Evolutionary conservation across 192 early-diverging fungal species (phyloP).

Genomic region (Gigaspora rosea): DNA sequence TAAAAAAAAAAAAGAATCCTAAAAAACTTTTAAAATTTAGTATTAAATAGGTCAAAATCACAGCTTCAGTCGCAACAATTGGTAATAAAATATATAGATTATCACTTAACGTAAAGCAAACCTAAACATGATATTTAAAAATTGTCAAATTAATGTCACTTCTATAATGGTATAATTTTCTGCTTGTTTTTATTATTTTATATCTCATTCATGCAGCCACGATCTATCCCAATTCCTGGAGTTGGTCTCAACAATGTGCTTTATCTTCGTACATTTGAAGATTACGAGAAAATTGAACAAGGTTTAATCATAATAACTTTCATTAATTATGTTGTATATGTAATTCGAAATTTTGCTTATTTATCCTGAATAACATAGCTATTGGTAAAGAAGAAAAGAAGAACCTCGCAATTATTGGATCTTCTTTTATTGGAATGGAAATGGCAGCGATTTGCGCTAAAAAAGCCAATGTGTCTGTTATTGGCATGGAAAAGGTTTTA

Average conservation of each 20-base stretch:
- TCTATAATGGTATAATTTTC: background rate
- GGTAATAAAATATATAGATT: no score
- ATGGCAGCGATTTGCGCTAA: constrained; percentile 47
- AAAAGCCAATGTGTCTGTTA: constrained; percentile 52
- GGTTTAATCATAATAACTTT: constrained; percentile 20
- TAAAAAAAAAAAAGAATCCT: no score
- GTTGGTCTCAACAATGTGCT: constrained; percentile 53
- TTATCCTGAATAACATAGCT: constrained; percentile 15
- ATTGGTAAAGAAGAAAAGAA: constrained; percentile 39
- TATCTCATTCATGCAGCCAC: constrained; percentile 36
- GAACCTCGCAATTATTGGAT: constrained; percentile 59
- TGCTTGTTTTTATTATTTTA: background rate
- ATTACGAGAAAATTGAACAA: constrained; percentile 45
- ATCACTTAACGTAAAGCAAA: no score
- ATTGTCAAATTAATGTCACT: background rate
- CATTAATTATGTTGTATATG: background rate
- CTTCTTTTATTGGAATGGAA: constrained; percentile 67
- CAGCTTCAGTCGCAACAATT: no score
- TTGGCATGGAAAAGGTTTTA: constrained; percentile 52
- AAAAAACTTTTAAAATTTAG: no score
- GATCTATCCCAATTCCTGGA: constrained; percentile 48
- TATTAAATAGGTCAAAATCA: no score
- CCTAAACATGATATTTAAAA: no score
- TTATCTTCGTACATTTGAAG: constrained; percentile 44
- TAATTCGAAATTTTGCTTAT: background rate